Conservation (phyloP, 225 moss, liverwort and hornwort genomes). For the Rhytidiadelphus loreus region DNA sequence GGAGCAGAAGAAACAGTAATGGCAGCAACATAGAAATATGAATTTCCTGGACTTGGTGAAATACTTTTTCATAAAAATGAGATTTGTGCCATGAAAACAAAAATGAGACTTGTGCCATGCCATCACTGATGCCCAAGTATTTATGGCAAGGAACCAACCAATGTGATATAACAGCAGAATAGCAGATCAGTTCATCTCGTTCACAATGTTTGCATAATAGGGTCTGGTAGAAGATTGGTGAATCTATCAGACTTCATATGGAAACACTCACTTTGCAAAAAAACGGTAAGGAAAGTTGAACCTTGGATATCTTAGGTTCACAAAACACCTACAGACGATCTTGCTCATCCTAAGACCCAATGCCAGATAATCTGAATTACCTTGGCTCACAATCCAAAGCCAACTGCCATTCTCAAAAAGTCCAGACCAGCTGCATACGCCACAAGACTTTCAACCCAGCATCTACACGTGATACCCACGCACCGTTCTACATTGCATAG, state of each 20-base stretch:
- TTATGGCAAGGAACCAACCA: neutral
- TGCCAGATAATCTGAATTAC: neutral
- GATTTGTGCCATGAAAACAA: neutral
- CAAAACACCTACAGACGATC: neutral
- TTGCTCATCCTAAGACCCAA: neutral
- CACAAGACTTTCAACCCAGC: neutral
- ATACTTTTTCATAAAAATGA: neutral
- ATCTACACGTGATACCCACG: neutral
- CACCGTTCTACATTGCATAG: neutral
- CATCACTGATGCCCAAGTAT: neutral
- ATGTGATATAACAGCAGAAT: neutral
- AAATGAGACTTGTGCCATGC: too few relatives aligned
- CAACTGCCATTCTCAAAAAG: neutral
- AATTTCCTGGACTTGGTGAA: neutral
- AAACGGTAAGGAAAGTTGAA: neutral
- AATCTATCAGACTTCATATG: neutral
- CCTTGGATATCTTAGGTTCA: neutral
- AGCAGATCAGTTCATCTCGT: neutral
- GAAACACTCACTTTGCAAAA: neutral
- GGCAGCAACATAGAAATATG: neutral
- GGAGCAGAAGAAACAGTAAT: neutral
- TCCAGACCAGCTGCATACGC: neutral
- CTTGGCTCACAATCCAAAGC: neutral
- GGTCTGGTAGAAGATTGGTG: neutral
- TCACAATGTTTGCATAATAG: neutral